phyloP scores from a whole-genome alignment of 2,329 filamentous ascomycete genomes.

The Colletotrichum camelliae region DNA sequence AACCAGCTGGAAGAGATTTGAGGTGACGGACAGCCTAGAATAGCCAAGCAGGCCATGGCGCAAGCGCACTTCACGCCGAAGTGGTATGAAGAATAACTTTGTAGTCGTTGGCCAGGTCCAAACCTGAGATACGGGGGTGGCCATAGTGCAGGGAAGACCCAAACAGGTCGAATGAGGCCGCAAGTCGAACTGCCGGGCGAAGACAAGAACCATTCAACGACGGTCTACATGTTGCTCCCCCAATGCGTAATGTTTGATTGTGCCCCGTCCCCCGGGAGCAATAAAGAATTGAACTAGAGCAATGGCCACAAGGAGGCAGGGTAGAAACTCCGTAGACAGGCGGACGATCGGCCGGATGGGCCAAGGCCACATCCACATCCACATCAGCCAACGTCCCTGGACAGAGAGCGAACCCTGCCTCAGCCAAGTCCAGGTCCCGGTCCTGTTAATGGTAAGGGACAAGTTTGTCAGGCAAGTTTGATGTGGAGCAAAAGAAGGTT shows the following conservation, averaged over 20 bases:
- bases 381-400: constrained; percentile 1
- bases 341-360: constrained; percentile 4
- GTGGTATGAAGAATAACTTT: not conserved
- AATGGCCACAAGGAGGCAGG: not conserved
- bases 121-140: not conserved
- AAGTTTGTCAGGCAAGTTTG: not conserved
- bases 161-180: not conserved
- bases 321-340: not conserved
- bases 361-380: not conserved
- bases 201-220: not conserved
- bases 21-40: not conserved
- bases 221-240: not conserved
- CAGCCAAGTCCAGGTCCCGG: not conserved
- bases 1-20: not conserved
- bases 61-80: not conserved
- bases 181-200: not conserved
- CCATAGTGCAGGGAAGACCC: not conserved
- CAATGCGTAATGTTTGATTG: not conserved
- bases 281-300: not conserved
- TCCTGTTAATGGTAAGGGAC: not conserved
- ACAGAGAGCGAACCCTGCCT: constrained; percentile 9
- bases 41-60: not conserved
- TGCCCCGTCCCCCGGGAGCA: not conserved
- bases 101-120: not conserved
- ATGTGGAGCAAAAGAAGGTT: not conserved